Base-by-base conservation (phyloP, 2,329 filamentous ascomycete genomes). In the Cercospora sesami region DNA sequence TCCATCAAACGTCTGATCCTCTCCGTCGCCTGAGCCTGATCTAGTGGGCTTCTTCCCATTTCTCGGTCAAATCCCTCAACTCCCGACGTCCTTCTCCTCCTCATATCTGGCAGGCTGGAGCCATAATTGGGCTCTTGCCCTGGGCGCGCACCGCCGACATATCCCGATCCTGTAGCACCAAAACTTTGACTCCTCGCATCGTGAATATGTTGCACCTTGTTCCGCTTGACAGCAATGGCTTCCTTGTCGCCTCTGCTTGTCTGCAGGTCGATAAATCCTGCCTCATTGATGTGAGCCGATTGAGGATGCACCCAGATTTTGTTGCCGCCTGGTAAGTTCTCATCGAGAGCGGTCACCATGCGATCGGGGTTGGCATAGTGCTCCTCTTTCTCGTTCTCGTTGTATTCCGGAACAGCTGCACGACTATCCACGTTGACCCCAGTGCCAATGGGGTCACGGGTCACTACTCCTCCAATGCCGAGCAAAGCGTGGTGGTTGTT, bases 271-370 rank as follows among this genome's bases (percentile, higher is more conserved):
- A 86, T 80, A 42, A 78, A 79, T 39, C 83, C 83, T 10, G 80
- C 74, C 21, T 82, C 79, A 68, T 83, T 79, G 36, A 86, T 76
- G 55, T 74, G 76, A 23, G 83, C 85, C 48, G 80, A 81, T 53
- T 79, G 76, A 1, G 85, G 83, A 18, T 81, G 80, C 26, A 86
- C 83, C 79, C 80, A 83, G 65, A 86, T 77, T 72, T 86, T 87
- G 65, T 81, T 81, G 64, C 86, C 86, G 57, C 85, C 85, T 1
- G 77, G 76, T 5, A 80, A 76, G 42, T 82, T 78, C 6, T 80
- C 76, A 68, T 85, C 81, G 66, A 84, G 78, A 72, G 78, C 69
- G 63, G 69, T 23, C 2, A 71, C 68, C 69, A 75, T 79, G 48
- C 82, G 71, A 26, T 84, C 83, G 2, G 81, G 76, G 2, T 81